Percentiles rank a stretch among this genome's conserved stretches.
phyloP scores from a whole-genome alignment of 768 basidiomycete species.

The Panaeolus cyanescens region DNA sequence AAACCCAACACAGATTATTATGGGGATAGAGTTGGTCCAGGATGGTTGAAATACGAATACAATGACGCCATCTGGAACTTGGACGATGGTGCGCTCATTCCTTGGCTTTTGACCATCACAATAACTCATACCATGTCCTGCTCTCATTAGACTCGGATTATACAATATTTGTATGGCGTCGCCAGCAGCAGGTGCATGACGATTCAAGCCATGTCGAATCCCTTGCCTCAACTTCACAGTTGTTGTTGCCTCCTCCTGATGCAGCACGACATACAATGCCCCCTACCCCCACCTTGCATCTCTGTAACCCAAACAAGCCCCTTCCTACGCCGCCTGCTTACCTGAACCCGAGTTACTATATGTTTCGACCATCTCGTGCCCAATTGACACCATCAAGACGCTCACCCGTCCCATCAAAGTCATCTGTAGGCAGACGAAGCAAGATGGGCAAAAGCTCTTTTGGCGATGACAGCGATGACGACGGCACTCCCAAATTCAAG shows the following conservation, averaged over 20 bases:
- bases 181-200: constrained; percentile 33
- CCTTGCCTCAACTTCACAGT: constrained; percentile 27
- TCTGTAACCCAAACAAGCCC: constrained; percentile 59
- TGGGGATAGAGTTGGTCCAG: constrained; percentile 65
- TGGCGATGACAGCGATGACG: constrained; percentile 33
- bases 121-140: not conserved
- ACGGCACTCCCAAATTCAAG: constrained; percentile 63
- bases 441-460: constrained; percentile 25
- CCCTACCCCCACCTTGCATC: constrained; percentile 55
- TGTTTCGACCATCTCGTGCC: constrained; percentile 53
- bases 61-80: constrained; percentile 80
- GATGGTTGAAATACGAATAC: constrained; percentile 89
- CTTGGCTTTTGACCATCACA: not conserved
- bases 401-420: constrained; percentile 39
- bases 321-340: constrained; percentile 67
- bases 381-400: constrained; percentile 24
- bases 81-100: constrained; percentile 70
- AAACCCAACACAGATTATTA: constrained; percentile 62
- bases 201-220: constrained; percentile 9
- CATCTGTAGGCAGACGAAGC: constrained; percentile 43
- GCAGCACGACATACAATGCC: constrained; percentile 5
- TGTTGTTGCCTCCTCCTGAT: constrained; percentile 13
- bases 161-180: constrained; percentile 81
- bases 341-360: constrained; percentile 70
- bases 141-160: constrained; percentile 74